Evolutionary conservation across 306 rosid species (phyloP).

Genomic region (Pyrus pyrifolia): DNA sequence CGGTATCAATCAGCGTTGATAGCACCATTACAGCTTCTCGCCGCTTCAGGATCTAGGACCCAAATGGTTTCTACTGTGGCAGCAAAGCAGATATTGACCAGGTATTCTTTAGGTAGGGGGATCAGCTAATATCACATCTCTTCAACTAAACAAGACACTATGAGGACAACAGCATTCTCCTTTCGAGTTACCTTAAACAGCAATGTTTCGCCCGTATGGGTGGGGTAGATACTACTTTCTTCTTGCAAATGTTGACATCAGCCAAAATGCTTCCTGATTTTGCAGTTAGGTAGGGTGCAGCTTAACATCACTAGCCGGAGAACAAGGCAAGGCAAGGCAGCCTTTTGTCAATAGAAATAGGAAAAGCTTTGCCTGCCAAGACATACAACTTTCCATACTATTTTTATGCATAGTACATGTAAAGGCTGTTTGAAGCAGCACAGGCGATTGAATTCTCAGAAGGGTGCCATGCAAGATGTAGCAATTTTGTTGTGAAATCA

Average conservation of each 20-base stretch:
- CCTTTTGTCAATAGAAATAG: slow-evolving; percentile 1
- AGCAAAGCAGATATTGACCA: slow-evolving; percentile 1
- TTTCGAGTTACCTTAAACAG: not conserved
- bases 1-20: slow-evolving; percentile 27
- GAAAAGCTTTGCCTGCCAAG: slow-evolving; percentile 17
- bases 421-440: slow-evolving; percentile 70
- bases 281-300: slow-evolving; percentile 24
- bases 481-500: slow-evolving; percentile 56
- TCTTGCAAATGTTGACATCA: slow-evolving; percentile 13
- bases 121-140: slow-evolving; percentile 7
- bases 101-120: slow-evolving; percentile 8
- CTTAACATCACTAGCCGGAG: slow-evolving; percentile 11
- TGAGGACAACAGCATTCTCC: not conserved
- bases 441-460: slow-evolving; percentile 61
- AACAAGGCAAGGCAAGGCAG: slow-evolving; percentile 18
- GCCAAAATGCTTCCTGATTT: slow-evolving; percentile 17
- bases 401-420: slow-evolving; percentile 58
- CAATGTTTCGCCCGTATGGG: not conserved
- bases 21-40: slow-evolving; percentile 18
- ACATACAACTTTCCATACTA: slow-evolving; percentile 17
- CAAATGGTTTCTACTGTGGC: slow-evolving; percentile 6
- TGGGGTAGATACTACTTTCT: slow-evolving; percentile 4
- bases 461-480: slow-evolving; percentile 74
- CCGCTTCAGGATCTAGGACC: slow-evolving; percentile 10
- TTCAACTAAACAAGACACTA: slow-evolving; percentile 5